Evolutionary conservation across 345 rosid genomes (phyloP).

Genomic region (Trapa incisa): DNA sequence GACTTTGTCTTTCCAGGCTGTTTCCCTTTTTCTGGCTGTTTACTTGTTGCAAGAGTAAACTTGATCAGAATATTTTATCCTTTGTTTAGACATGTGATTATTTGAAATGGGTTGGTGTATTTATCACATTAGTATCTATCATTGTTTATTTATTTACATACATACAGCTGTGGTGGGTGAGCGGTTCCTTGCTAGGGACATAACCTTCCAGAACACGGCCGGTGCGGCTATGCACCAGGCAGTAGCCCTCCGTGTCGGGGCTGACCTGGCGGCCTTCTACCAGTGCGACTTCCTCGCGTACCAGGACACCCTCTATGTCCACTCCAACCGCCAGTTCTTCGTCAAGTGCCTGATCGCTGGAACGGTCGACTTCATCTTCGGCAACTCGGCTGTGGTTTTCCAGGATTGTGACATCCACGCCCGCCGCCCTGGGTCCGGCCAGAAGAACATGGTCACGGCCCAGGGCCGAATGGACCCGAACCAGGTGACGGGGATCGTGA

Average conservation of each 20-base stretch:
- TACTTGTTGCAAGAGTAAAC: no score
- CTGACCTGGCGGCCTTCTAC: constrained; percentile 74
- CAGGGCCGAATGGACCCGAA: constrained; percentile 82
- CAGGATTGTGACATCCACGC: constrained; percentile 79
- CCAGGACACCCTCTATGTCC: constrained; percentile 57
- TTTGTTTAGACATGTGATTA: no score
- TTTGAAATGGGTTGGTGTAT: no score
- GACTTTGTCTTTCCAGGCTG: no score
- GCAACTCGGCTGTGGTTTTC: constrained; percentile 14
- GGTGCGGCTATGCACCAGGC: constrained; percentile 45
- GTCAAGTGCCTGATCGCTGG: constrained; percentile 54
- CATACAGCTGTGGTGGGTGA: constrained; percentile 63
- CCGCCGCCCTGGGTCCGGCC: constrained; percentile 65
- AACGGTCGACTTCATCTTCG: constrained; percentile 64
- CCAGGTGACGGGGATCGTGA: constrained; percentile 89
- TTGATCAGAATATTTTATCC: no score
- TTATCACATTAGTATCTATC: not conserved
- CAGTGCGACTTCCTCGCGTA: constrained; percentile 58
- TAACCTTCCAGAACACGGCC: constrained; percentile 76
- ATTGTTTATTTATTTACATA: not conserved
- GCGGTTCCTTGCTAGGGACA: constrained; percentile 54
- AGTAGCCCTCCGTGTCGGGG: constrained; percentile 47
- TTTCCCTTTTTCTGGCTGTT: no score
- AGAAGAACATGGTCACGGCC: constrained; percentile 93
- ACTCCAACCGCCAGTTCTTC: constrained; percentile 49